Conservation (phyloP, 2,329 filamentous ascomycete species). For the Dothideomycetidae sp. region DNA sequence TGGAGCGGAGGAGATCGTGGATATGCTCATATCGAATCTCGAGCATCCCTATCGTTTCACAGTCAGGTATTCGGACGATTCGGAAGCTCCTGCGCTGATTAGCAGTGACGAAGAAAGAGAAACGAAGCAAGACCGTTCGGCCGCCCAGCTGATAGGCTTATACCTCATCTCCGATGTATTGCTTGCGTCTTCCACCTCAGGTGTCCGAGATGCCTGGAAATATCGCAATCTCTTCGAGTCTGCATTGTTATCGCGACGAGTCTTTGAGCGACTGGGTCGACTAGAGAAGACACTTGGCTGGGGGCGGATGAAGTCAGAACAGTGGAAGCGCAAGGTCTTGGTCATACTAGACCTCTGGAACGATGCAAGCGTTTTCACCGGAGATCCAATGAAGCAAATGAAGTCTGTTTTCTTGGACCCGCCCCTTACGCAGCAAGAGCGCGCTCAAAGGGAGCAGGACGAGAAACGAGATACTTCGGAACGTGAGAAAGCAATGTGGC, state of each 20-base stretch:
- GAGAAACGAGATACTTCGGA: constrained; percentile 21
- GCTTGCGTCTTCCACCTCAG: constrained; percentile 59
- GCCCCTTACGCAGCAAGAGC: constrained; percentile 35
- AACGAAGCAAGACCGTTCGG: constrained; percentile 38
- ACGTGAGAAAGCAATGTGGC: constrained; percentile 38
- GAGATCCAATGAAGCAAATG: constrained; percentile 58
- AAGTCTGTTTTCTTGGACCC: constrained; percentile 57
- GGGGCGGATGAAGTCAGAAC: constrained; percentile 70
- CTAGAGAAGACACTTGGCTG: constrained; percentile 59
- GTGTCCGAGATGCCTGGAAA: constrained; percentile 72
- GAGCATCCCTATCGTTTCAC: constrained; percentile 61
- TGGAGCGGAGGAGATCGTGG: constrained; percentile 82
- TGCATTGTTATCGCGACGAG: constrained; percentile 50
- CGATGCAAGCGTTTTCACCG: constrained; percentile 52
- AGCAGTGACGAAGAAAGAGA: constrained; percentile 14
- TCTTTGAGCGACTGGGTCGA: constrained; percentile 61
- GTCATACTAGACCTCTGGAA: constrained; percentile 57
- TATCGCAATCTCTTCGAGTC: constrained; percentile 69
- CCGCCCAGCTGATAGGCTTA: constrained; percentile 63
- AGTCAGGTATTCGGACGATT: constrained; percentile 46
- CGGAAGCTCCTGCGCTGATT: constrained; percentile 12
- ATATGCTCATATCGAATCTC: constrained; percentile 73
- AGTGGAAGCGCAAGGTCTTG: constrained; percentile 66
- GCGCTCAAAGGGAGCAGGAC: constrained; percentile 27
- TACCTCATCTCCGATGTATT: constrained; percentile 72